Conservation (phyloP, 495 filamentous ascomycete genomes). For the Pyronema omphalodes region DNA sequence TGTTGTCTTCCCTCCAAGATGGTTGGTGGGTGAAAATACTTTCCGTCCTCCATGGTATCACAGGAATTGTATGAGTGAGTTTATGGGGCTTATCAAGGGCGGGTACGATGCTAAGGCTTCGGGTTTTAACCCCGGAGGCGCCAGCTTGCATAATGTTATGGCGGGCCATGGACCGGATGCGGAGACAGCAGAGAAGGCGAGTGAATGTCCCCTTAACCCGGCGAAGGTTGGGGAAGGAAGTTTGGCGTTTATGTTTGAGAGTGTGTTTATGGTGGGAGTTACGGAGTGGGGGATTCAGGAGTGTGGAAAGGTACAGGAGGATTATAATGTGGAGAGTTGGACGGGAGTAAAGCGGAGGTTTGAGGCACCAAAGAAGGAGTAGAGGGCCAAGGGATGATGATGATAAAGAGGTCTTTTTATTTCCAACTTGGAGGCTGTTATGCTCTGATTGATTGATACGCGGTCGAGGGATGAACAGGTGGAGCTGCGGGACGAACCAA, state of each 20-base stretch:
- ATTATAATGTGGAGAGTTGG: conserved; percentile 69
- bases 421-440: no score
- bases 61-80: conserved; percentile 65
- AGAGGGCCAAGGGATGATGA: no score
- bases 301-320: conserved; percentile 42
- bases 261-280: conserved; percentile 31
- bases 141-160: conserved; percentile 30
- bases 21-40: conserved; percentile 55
- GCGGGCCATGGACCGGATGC: conserved; percentile 32
- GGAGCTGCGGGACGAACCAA: no score
- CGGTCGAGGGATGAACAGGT: no score
- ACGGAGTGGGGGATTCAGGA: conserved; percentile 36
- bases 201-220: conserved; percentile 30
- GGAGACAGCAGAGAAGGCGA: conserved; percentile 38
- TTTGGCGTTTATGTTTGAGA: conserved; percentile 47
- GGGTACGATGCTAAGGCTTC: conserved; percentile 33
- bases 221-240: conserved; percentile 35
- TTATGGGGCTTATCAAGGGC: conserved; percentile 55
- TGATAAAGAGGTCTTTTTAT: no score
- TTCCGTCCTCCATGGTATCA: conserved; percentile 71
- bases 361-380: conserved; percentile 19
- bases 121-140: conserved; percentile 36
- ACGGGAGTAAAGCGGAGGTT: conserved; percentile 60
- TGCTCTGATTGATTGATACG: no score
- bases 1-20: conserved; percentile 62